Evolutionary conservation across 108 stramenopile genomes (phyloP).

Genomic region (Discostella stelligeroides): DNA sequence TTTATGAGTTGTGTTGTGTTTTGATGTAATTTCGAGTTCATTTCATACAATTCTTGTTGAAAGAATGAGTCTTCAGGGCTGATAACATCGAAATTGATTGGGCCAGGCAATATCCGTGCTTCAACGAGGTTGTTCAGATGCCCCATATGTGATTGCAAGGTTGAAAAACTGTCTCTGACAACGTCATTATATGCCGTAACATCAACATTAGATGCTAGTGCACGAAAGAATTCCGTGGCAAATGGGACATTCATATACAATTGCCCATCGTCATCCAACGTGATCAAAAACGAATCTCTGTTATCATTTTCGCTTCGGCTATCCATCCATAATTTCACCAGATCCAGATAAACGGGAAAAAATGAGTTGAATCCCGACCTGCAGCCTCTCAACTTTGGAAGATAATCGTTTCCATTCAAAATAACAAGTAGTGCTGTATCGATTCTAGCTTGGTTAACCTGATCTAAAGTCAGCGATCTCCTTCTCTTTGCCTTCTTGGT

Average conservation of each 20-base stretch:
- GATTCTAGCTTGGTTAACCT: constrained; percentile 51
- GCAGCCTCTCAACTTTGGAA: constrained; percentile 73
- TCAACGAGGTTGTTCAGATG: constrained; percentile 63
- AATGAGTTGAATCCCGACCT: constrained; percentile 55
- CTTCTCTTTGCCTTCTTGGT: constrained; percentile 6
- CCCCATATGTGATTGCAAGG: constrained; percentile 30
- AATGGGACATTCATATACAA: constrained; percentile 73
- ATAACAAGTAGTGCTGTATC: constrained; percentile 82
- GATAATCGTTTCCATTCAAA: constrained; percentile 91
- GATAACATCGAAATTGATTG: constrained; percentile 41
- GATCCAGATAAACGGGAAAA: constrained; percentile 48
- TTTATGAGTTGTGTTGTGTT: constrained; percentile 15
- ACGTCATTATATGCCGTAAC: constrained; percentile 4
- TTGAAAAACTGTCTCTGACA: constrained; percentile 1
- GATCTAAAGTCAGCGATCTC: constrained; percentile 19
- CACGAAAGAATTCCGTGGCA: constrained; percentile 62
- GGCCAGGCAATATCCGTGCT: constrained; percentile 58
- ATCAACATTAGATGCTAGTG: constrained; percentile 21
- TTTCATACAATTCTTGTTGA: constrained; percentile 23
- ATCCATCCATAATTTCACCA: constrained; percentile 39
- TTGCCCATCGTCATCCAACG: constrained; percentile 55
- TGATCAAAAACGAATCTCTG: constrained; percentile 59
- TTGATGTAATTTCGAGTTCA: constrained; percentile 21
- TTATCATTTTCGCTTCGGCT: constrained; percentile 1
- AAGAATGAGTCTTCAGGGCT: constrained; percentile 19